A percentile compares a stretch with the other conserved stretches of the same genome.
Conservation (phyloP, 192 early-diverging fungal genomes). For the Paraglomus occultum region DNA sequence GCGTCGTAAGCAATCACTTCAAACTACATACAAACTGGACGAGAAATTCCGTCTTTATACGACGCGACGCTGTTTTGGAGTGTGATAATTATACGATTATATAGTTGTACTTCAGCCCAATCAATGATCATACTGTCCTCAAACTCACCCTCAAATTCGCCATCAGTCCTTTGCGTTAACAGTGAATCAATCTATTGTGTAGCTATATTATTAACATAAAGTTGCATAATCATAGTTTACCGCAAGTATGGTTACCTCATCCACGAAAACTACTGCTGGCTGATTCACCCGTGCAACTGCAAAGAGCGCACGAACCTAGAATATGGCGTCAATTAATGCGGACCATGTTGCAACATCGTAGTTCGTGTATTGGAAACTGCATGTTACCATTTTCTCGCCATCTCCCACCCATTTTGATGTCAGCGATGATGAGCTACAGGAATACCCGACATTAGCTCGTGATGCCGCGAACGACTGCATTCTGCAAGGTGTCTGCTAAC, state of each 20-base stretch:
- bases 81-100: too few species aligned
- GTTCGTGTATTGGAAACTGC: background rate
- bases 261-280: conserved; percentile 89
- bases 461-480: too few species aligned
- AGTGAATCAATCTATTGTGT: conserved; percentile 75
- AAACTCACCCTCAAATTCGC: conserved; percentile 64
- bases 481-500: background rate
- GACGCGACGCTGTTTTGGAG: conserved; percentile 53
- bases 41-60: conserved; percentile 95
- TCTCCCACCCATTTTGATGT: conserved; percentile 96
- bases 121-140: too few species aligned
- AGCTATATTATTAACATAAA: background rate
- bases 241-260: conserved; percentile 52
- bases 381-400: conserved; percentile 84
- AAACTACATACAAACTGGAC: conserved; percentile 57
- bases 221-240: too few species aligned
- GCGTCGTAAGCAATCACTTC: background rate
- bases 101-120: too few species aligned
- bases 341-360: background rate
- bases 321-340: conserved; percentile 13
- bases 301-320: conserved; percentile 73
- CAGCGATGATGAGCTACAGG: conserved; percentile 70
- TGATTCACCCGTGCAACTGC: conserved; percentile 85
- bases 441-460: background rate
- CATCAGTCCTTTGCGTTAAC: conserved; percentile 83